Evolutionary conservation across 768 basidiomycete species (phyloP).

Genomic region (Tylopilus balloui): DNA sequence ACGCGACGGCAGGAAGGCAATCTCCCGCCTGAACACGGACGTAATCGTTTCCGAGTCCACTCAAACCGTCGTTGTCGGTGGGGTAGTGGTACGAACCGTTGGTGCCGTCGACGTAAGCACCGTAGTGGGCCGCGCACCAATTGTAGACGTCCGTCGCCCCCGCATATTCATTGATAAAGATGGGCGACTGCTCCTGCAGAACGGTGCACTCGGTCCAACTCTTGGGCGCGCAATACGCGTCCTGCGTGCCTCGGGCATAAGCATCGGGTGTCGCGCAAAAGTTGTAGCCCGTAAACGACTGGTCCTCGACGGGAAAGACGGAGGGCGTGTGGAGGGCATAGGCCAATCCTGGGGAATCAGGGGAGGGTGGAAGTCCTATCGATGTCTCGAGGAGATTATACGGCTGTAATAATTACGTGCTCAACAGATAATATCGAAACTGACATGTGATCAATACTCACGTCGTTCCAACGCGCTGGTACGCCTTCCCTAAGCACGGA

Average conservation of each 20-base stretch:
- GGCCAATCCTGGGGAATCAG: slow-evolving; percentile 20
- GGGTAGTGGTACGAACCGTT: slow-evolving; percentile 12
- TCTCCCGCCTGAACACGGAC: slow-evolving; percentile 16
- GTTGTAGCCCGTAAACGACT: slow-evolving; percentile 20
- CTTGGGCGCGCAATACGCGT: slow-evolving; percentile 25
- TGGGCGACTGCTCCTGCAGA: slow-evolving; percentile 20
- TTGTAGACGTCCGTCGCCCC: slow-evolving; percentile 15
- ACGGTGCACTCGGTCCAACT: slow-evolving; percentile 24
- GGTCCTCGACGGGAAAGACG: slow-evolving; percentile 24
- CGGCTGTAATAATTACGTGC: slow-evolving; percentile 26
- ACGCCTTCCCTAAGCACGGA: slow-evolving; percentile 27
- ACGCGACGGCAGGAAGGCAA: slow-evolving; percentile 18
- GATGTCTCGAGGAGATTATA: slow-evolving; percentile 34
- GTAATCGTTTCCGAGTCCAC: slow-evolving; percentile 11
- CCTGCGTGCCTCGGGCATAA: slow-evolving; percentile 16
- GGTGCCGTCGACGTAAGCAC: slow-evolving; percentile 3
- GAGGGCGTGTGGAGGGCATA: slow-evolving; percentile 26
- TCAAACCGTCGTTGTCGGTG: slow-evolving; percentile 1
- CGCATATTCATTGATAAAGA: slow-evolving; percentile 29
- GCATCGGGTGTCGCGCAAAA: slow-evolving; percentile 9
- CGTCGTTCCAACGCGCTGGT: slow-evolving; percentile 34
- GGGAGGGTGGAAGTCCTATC: slow-evolving; percentile 24
- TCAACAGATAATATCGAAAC: slow-evolving; percentile 10
- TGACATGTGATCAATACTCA: slow-evolving; percentile 18
- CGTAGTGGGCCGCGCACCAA: slow-evolving; percentile 25